Conservation (phyloP, 129 eudicot species). For the Gnaphalium uliginosum region DNA sequence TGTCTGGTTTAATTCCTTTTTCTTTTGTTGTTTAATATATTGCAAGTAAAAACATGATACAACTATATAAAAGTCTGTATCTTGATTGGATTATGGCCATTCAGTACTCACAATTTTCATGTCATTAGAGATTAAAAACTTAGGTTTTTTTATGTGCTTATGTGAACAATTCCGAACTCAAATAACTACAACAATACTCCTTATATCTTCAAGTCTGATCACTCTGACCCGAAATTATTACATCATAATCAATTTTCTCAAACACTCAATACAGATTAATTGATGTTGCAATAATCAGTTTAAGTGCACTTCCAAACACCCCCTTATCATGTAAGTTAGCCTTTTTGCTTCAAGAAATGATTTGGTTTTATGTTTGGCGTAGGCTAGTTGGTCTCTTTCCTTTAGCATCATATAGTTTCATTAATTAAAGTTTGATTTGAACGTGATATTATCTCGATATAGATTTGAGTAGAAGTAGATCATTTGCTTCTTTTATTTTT, state of each 20-base stretch:
- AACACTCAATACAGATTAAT: not conserved
- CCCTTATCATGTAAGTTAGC: not conserved
- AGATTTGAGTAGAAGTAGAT: not conserved
- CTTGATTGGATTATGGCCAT: constrained; percentile 4
- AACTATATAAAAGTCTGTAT: not conserved
- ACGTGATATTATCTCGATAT: not conserved
- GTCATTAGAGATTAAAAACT: constrained; percentile 5
- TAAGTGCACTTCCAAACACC: not conserved
- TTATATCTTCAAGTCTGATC: not conserved
- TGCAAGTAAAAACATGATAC: not conserved
- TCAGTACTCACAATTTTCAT: constrained; percentile 12
- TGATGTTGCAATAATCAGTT: not conserved
- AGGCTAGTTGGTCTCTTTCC: not conserved
- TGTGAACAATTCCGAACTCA: constrained; percentile 1
- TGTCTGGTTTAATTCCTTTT: not conserved
- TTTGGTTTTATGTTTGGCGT: not conserved
- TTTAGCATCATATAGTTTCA: not conserved
- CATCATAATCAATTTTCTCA: not conserved
- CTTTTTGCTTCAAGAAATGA: not conserved
- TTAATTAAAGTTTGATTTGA: not conserved
- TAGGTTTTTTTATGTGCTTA: constrained; percentile 9
- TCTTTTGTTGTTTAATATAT: not conserved
- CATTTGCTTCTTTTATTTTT: not conserved
- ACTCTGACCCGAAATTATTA: not conserved
- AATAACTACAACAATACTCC: not conserved